Evolutionary conservation across 2,329 filamentous ascomycete species (phyloP), one percentile per base, ranked within the genome.

Genomic region (Apiospora kogelbergensis): DNA sequence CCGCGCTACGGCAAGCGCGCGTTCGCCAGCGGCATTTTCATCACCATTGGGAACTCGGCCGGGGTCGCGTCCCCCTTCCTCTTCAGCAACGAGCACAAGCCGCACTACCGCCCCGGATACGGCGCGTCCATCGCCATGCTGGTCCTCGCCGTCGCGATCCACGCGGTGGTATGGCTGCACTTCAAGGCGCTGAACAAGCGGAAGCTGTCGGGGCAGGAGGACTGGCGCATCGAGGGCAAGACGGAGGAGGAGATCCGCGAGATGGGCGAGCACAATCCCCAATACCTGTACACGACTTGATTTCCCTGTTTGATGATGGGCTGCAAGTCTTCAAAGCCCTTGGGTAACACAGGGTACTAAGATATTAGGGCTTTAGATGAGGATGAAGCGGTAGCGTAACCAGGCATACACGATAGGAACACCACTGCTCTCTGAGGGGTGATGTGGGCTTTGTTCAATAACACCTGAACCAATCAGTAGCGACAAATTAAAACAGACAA

Each of bases 1-100:
- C 89, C 90, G 0, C 82, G 89, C 6, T 91, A 91, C 71, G 89
- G 88, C 9, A 91, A 91, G 77, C 81, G 90, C 33, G 88, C 89
- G 0, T 86, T 88, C 7, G 89, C 88, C 0, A 89, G 85, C 0
- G 89, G 89, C 0, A 73, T 91, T 68, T 88, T 90, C 73, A 79
- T 91, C 13, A 89, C 84, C 2, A 84, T 90, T 66, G 89, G 88
- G 22, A 91, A 92, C 73, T 83, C 84, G 53, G 84, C 85, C 20
- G 90, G 90, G 6, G 88, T 91, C 42, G 88, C 90, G 80, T 84
- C 87, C 1, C 87, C 88, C 1, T 91, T 90, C 75, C 77, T 88
- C 0, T 88, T 87, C 69, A 79, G 81, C 3, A 77, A 78, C 0
- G 72, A 73, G 0, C 79, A 85, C 70, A 79, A 78, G 0, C 85